phyloP scores from a whole-genome alignment of 2,329 filamentous ascomycete species.

The Colletotrichum brevisporum region DNA sequence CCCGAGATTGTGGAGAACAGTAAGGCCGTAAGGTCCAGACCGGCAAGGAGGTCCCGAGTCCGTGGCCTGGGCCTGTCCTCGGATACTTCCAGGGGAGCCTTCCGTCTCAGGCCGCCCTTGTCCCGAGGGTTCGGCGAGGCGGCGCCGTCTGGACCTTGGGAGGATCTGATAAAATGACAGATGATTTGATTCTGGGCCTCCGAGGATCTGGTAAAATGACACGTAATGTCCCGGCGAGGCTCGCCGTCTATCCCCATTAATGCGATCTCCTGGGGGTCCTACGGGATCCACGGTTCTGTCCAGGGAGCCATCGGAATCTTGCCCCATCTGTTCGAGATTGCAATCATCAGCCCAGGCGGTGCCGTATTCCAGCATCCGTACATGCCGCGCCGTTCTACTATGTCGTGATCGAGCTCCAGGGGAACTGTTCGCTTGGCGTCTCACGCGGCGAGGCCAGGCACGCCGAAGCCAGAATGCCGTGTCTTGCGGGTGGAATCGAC shows the following conservation, averaged over 20 bases:
- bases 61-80: neutral
- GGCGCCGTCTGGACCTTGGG: no score
- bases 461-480: no score
- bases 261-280: neutral
- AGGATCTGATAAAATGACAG: no score
- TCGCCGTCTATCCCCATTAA: neutral
- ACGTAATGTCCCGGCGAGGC: neutral
- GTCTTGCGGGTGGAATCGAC: neutral
- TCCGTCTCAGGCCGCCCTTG: neutral
- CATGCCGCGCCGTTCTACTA: neutral
- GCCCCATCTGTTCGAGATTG: slow-evolving; percentile 20
- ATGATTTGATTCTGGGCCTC: neutral
- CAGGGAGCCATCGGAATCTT: slow-evolving; percentile 30
- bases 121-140: slow-evolving; percentile 17
- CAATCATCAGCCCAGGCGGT: slow-evolving; percentile 2
- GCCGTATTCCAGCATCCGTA: neutral
- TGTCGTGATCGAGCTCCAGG: slow-evolving; percentile 8
- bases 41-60: neutral
- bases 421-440: neutral
- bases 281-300: slow-evolving; percentile 8
- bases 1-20: neutral
- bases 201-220: slow-evolving; percentile 20
- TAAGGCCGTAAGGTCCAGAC: neutral
- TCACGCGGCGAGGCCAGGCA: neutral
- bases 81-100: no score